These are phyloP conservation scores for Cucurbita moschata DNA, from an alignment of 306 rosid species.

Conservation along the genomic window DNA sequence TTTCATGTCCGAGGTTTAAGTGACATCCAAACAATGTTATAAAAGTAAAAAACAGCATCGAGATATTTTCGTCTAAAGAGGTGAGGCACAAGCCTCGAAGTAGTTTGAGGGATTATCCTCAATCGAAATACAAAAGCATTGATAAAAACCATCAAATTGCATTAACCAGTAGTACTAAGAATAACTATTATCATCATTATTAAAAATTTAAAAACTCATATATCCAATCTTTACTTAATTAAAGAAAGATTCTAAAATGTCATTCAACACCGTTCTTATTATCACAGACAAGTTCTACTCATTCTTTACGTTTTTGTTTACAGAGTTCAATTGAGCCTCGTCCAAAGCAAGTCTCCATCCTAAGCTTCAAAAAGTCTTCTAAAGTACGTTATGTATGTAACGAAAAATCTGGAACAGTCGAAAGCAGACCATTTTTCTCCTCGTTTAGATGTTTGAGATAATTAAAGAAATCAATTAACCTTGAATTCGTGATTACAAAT, in stretches of 20 bases:
- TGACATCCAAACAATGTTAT: neutral
- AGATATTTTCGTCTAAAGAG: neutral
- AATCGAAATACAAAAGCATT: neutral
- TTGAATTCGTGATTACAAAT: neutral
- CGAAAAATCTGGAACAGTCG: neutral
- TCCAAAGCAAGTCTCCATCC: neutral
- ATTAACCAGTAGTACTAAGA: neutral
- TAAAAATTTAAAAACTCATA: no score
- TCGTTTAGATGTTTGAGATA: neutral
- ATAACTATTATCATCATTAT: no score
- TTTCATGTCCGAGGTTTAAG: neutral
- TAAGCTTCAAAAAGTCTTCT: neutral
- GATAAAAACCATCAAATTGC: neutral
- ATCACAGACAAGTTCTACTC: neutral
- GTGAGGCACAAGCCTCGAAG: neutral
- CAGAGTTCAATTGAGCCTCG: neutral
- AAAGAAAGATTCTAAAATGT: neutral
- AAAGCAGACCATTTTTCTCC: neutral
- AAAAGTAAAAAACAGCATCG: neutral
- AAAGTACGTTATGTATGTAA: neutral
- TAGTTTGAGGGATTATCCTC: neutral
- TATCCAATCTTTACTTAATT: neutral
- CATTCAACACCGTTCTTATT: no score
- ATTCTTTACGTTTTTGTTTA: neutral
- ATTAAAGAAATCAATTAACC: neutral